Evolutionary conservation across 2,329 filamentous ascomycete genomes (phyloP), one percentile per base, ranked within the genome.

Genomic region (Chaetomium sp.): DNA sequence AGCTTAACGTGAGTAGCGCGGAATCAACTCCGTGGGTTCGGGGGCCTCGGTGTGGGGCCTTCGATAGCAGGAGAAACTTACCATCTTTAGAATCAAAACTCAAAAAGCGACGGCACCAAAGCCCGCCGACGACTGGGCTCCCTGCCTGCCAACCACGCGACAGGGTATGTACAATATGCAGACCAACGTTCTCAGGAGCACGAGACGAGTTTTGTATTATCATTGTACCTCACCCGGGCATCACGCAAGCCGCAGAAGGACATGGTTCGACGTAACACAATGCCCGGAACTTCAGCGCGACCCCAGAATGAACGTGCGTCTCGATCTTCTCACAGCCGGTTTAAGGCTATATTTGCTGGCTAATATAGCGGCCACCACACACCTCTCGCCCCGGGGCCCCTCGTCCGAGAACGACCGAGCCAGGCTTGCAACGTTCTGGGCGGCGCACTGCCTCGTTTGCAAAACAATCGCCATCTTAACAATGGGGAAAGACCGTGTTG

Each of bases 271-370:
- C n/a, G 38, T 25, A 31, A 31, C 27, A 9, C 25, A 42, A 13
- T 19, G 38, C 38, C 38, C 50, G 59, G 62, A 33, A 64, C 63
- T 62, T 63, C 62, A 49, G 54, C 54, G 54, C 51, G 53, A 33
- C 62, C 38, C 38, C 53, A 53, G 60, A 60, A 23, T 60, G 31
- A 55, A 9, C 27, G 21, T 53, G 50, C 25, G 25, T n/a, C 25
- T 47, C 71, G 51, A 65, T 65, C 71, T 72, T 74, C 75, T 70
- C 67, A 67, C 69, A 69, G 64, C 69, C 70, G 70, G 70, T 68
- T 72, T 74, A 73, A 74, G 74, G 69, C 68, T 78, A 77, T 78
- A 78, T 76, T 70, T 74, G 73, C 66, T 71, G 69, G 68, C 67
- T 74, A 73, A 73, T 78, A 78, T 78, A 77, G 70, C 42, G 63